A percentile compares a stretch with the other conserved stretches of the same genome.
These are phyloP conservation scores for Exserohilum rostratum DNA, from an alignment of 2,329 filamentous ascomycete genomes.

Conservation along the genomic window DNA sequence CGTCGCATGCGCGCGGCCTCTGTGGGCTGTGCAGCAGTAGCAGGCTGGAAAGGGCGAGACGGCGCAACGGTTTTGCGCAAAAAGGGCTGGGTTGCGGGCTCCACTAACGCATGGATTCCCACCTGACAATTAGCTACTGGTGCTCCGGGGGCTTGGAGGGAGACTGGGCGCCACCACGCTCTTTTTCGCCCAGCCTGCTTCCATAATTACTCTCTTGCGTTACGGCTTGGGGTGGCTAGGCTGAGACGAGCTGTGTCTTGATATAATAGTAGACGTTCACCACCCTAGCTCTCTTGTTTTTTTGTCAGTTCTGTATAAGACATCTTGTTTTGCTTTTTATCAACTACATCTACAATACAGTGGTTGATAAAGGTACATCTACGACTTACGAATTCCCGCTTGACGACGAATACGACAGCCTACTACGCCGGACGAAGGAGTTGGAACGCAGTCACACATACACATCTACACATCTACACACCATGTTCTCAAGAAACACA, in stretches of 20 bases:
- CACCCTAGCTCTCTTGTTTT: not conserved
- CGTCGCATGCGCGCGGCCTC: constrained; percentile 21
- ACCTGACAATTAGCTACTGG: not conserved
- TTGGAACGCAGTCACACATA: not conserved
- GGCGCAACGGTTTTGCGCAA: constrained; percentile 8
- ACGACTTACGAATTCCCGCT: constrained; percentile 12
- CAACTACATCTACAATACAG: not conserved
- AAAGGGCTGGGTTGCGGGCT: constrained; percentile 5
- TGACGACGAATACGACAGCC: constrained; percentile 8
- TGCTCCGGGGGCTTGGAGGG: not conserved
- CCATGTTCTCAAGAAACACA: constrained; percentile 38
- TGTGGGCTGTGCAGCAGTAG: constrained; percentile 21
- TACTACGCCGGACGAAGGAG: not conserved
- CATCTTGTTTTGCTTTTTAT: constrained; percentile 6
- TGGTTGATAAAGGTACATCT: not conserved
- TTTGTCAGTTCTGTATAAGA: not conserved
- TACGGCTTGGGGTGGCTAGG: constrained; percentile 13
- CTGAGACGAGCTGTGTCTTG: constrained; percentile 17
- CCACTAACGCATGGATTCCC: constrained; percentile 1
- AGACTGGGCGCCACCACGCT: constrained; percentile 1
- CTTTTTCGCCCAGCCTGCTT: constrained; percentile 15
- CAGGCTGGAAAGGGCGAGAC: not conserved
- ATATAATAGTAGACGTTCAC: constrained; percentile 16
- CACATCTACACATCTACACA: constrained; percentile 16
- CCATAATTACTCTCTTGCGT: constrained; percentile 16